Evolutionary conservation across 1,284 basidiomycete species (phyloP), one percentile per base, ranked within the genome.

Genomic region (Leccinum fallax): DNA sequence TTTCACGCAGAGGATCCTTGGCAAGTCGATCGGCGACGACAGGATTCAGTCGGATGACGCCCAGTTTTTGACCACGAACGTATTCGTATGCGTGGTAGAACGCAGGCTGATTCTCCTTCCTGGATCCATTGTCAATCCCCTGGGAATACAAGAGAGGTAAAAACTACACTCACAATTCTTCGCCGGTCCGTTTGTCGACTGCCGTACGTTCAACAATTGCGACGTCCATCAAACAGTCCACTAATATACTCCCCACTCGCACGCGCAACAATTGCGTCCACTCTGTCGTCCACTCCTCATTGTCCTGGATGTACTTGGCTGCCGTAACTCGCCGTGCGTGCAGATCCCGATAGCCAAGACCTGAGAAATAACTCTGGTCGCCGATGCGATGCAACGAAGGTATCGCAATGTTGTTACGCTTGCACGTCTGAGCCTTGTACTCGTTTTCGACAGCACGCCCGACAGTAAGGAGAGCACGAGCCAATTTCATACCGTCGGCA

Each of bases 81-180:
- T 97, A 98, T 77, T 98, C 96, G 74, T 98, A 98, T 2, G 88
- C 83, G 72, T 98, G 94, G 64, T 88, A 90, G 77, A 99, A 97
- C 0, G 96, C 97, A 0, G 94, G 93, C 69, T 98, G 97, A 16
- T 83, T 80, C 77, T 98, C 95, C 48, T 83, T 78, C 34, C 90
- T 93, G 67, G 15, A 53, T 1, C 28, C 15, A 19, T 8, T 13
- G 16, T 63, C 21, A 68, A 54, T 40, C 19, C 13, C 21, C 30
- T 40, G 21, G 58, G 46, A 38, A 3, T 56, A 55, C 32, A 21
- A 61, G 38, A 57, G 30, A 53, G 7, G 57, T 3, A 34, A 10
- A 40, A 30, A 3, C 1, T 5, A 19, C n/a, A 81, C 87, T 65
- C 66, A 92, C 85, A 90, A 62, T 55, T 74, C 65, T 66, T 89